These are phyloP conservation scores for Phytophthora vignae DNA, from an alignment of 352 stramenopile species.

Conservation along the genomic window DNA sequence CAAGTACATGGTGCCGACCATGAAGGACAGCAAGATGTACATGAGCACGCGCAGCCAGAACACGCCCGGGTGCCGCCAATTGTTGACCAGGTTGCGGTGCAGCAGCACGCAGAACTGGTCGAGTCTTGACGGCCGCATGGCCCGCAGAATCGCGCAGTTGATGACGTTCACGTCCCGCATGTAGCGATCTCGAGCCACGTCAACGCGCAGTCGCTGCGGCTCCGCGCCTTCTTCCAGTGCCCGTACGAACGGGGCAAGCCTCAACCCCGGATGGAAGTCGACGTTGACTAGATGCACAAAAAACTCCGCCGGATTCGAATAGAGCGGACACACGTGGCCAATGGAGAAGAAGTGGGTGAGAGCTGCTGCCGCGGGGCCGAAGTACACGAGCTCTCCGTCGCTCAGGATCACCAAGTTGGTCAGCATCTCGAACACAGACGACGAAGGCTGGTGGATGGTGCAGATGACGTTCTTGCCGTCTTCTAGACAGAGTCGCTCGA, in stretches of 20 bases:
- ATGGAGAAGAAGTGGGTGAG: slow-evolving; percentile 59
- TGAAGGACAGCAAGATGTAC: slow-evolving; percentile 76
- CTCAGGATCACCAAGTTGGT: slow-evolving; percentile 72
- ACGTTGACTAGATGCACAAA: slow-evolving; percentile 69
- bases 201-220: slow-evolving; percentile 35
- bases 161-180: slow-evolving; percentile 21
- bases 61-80: slow-evolving; percentile 73
- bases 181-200: slow-evolving; percentile 44
- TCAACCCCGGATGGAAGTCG: slow-evolving; percentile 51
- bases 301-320: slow-evolving; percentile 76
- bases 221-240: slow-evolving; percentile 42
- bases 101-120: slow-evolving; percentile 67
- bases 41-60: slow-evolving; percentile 84
- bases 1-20: slow-evolving; percentile 82
- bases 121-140: slow-evolving; percentile 45
- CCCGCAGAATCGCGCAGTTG: slow-evolving; percentile 50
- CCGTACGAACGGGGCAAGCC: slow-evolving; percentile 42
- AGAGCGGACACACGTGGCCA: slow-evolving; percentile 65
- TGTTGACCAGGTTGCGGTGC: slow-evolving; percentile 64
- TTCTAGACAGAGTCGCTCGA: slow-evolving; percentile 57
- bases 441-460: slow-evolving; percentile 91
- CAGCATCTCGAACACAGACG: slow-evolving; percentile 71
- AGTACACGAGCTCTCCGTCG: slow-evolving; percentile 89
- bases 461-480: slow-evolving; percentile 74
- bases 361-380: slow-evolving; percentile 71